Evolutionary conservation across 2,329 filamentous ascomycete genomes (phyloP).

Genomic region (Rhynchosporium secalis): DNA sequence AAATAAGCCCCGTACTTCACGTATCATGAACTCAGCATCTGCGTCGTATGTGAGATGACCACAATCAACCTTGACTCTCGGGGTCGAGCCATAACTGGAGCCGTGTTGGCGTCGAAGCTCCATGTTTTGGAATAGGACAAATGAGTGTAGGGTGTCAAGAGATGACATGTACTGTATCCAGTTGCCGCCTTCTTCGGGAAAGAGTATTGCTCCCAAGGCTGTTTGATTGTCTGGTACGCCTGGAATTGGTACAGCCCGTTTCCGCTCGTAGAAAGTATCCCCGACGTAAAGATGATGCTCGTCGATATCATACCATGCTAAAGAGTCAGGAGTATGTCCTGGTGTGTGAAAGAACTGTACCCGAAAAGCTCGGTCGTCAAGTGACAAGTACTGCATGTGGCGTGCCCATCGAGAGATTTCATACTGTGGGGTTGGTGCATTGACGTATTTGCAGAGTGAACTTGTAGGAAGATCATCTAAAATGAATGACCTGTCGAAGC

Average conservation of each 20-base stretch:
- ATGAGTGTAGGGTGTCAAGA: constrained; percentile 41
- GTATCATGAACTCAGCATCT: constrained; percentile 43
- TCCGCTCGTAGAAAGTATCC: constrained; percentile 47
- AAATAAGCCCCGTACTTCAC: constrained; percentile 40
- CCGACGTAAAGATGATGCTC: constrained; percentile 49
- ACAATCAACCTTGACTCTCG: constrained; percentile 38
- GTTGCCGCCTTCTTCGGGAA: constrained; percentile 43
- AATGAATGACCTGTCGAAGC: constrained; percentile 44
- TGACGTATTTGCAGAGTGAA: constrained; percentile 45
- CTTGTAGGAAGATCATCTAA: constrained; percentile 42
- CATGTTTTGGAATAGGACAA: constrained; percentile 40
- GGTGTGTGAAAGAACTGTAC: constrained; percentile 48
- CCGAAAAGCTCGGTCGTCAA: constrained; percentile 35
- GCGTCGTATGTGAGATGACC: constrained; percentile 43
- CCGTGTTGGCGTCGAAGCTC: constrained; percentile 29
- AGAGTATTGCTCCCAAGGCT: constrained; percentile 44
- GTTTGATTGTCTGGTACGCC: constrained; percentile 33
- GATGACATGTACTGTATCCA: constrained; percentile 43
- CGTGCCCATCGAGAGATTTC: constrained; percentile 45
- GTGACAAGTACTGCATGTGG: constrained; percentile 40
- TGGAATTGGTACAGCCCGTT: constrained; percentile 34
- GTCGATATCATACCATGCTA: constrained; percentile 47
- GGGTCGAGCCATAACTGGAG: constrained; percentile 25
- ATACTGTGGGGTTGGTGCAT: constrained; percentile 44
- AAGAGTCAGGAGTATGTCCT: constrained; percentile 48